Conservation (phyloP, 2,329 filamentous ascomycete genomes). For the Fusarium cyanostomum region DNA sequence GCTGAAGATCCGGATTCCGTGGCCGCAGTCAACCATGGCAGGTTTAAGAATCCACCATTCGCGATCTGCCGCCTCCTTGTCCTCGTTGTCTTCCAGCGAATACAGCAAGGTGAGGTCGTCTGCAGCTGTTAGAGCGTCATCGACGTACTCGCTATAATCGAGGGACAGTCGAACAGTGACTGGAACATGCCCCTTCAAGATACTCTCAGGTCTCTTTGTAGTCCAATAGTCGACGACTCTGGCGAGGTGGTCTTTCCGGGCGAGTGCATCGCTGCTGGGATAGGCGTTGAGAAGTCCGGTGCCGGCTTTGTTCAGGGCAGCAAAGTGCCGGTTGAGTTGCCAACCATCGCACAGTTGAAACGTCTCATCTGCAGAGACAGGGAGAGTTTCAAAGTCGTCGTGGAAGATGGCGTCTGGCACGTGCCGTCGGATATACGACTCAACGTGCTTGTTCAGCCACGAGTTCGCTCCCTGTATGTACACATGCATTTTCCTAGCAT, state of each 20-base stretch:
- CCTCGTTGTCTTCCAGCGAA: constrained; percentile 49
- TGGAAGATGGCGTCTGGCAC: constrained; percentile 44
- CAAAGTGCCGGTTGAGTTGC: constrained; percentile 48
- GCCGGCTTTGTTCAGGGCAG: constrained; percentile 43
- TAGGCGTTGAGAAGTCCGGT: constrained; percentile 51
- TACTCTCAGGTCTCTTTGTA: constrained; percentile 47
- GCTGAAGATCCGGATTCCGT: constrained; percentile 52
- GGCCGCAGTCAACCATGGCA: constrained; percentile 52
- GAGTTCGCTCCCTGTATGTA: constrained; percentile 34
- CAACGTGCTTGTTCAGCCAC: constrained; percentile 49
- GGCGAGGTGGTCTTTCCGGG: constrained; percentile 50
- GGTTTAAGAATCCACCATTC: constrained; percentile 55
- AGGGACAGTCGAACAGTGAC: constrained; percentile 48
- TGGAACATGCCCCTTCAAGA: constrained; percentile 45
- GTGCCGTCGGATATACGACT: constrained; percentile 43
- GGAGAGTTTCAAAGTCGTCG: constrained; percentile 44
- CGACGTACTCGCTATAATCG: constrained; percentile 52
- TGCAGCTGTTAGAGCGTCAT: constrained; percentile 49
- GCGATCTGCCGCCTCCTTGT: constrained; percentile 39
- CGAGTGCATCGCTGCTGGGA: constrained; percentile 51
- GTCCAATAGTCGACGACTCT: constrained; percentile 50
- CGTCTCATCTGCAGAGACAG: constrained; percentile 28
- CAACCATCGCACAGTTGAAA: constrained; percentile 51
- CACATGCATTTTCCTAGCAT: constrained; percentile 27
- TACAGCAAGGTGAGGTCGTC: constrained; percentile 49